Evolutionary conservation across 2,329 filamentous ascomycete genomes (phyloP).

Genomic region (Tolypocladium amazonense): DNA sequence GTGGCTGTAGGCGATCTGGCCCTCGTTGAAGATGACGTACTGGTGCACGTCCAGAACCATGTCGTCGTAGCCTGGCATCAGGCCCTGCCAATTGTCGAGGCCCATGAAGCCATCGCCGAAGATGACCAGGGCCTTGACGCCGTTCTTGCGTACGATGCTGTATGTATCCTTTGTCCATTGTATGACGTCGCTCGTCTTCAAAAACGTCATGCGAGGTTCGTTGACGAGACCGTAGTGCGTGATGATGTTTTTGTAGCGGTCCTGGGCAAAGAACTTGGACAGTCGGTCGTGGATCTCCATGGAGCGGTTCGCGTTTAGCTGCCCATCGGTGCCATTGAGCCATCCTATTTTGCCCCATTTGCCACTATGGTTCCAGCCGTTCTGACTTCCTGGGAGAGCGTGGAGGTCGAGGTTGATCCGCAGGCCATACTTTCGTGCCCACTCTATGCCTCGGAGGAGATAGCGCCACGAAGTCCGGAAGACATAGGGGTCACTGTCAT

Average conservation of each 20-base stretch:
- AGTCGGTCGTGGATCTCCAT: conserved; percentile 81
- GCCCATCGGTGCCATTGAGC: conserved; percentile 83
- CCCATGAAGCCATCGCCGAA: conserved; percentile 96
- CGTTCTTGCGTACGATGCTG: conserved; percentile 63
- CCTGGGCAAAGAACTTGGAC: conserved; percentile 85
- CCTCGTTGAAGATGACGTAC: conserved; percentile 94
- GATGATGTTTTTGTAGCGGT: conserved; percentile 84
- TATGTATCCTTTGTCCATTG: conserved; percentile 72
- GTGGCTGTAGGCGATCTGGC: conserved; percentile 75
- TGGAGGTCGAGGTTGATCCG: conserved; percentile 91
- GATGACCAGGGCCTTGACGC: conserved; percentile 60
- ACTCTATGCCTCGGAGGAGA: conserved; percentile 85
- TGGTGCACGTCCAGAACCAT: conserved; percentile 95
- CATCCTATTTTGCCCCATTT: conserved; percentile 71
- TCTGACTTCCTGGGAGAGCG: conserved; percentile 84
- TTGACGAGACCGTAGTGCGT: conserved; percentile 91
- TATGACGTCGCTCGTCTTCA: conserved; percentile 57
- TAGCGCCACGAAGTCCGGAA: conserved; percentile 86
- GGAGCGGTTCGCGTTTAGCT: conserved; percentile 66
- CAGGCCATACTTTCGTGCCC: conserved; percentile 81
- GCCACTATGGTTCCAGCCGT: conserved; percentile 96
- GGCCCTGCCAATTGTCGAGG: conserved; percentile 79
- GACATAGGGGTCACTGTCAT: conserved; percentile 80
- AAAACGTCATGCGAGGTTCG: conserved; percentile 77
- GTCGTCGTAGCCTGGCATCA: conserved; percentile 59